phyloP scores from a whole-genome alignment of 306 rosid species.

The Prosopis cineraria region DNA sequence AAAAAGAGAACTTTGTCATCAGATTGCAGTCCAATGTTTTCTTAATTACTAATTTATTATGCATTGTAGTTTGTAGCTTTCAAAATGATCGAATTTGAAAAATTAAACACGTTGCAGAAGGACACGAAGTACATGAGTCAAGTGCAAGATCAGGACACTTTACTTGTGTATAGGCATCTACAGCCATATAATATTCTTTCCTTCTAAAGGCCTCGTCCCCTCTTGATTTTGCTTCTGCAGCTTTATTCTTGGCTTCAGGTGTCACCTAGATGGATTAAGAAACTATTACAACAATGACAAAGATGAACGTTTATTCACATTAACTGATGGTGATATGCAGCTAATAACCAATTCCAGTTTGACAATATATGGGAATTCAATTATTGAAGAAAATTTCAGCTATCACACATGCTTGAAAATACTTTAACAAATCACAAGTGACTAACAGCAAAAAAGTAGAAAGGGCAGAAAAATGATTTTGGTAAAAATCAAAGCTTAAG shows the following conservation, averaged over 20 bases:
- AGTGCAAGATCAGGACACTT: constrained; percentile 26
- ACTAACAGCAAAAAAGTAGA: constrained; percentile 7
- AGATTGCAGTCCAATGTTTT: background rate
- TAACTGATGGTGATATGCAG: background rate
- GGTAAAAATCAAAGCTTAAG: constrained; percentile 9
- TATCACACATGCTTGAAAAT: constrained; percentile 11
- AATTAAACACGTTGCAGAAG: background rate
- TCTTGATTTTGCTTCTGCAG: constrained; percentile 90
- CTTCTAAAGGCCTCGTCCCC: constrained; percentile 84
- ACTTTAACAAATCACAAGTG: constrained; percentile 12
- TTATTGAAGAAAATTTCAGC: background rate
- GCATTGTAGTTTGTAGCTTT: background rate
- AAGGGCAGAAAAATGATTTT: background rate
- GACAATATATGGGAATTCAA: constrained; percentile 14
- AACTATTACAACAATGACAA: constrained; percentile 23
- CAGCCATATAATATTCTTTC: constrained; percentile 61
- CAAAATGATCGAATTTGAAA: background rate
- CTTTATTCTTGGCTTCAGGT: constrained; percentile 81
- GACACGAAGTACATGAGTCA: constrained; percentile 20
- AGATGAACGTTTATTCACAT: constrained; percentile 1
- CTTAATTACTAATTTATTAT: background rate
- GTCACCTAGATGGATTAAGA: constrained; percentile 58
- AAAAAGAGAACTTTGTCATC: background rate
- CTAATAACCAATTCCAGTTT: background rate
- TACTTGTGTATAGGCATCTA: constrained; percentile 93